Percentiles rank a stretch among this genome's conserved stretches.
Evolutionary conservation across 2,329 filamentous ascomycete species (phyloP).

Genomic region (Hirsutella thompsonii): DNA sequence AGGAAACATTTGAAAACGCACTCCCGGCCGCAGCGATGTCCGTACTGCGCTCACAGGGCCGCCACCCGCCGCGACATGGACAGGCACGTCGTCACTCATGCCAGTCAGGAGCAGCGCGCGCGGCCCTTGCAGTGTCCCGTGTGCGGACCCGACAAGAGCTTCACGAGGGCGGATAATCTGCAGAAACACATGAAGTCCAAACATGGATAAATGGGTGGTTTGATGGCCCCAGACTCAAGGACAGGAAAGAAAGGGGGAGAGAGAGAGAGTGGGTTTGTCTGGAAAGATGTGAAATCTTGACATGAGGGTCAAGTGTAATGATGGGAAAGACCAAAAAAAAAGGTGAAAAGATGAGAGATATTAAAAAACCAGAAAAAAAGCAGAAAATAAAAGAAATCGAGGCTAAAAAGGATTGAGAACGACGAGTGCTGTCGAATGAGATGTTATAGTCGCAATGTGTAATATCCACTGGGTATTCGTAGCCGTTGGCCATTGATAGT

Average conservation of each 20-base stretch:
- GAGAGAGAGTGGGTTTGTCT: neutral
- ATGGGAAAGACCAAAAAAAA: neutral
- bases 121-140: neutral
- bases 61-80: neutral
- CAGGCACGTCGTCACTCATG: neutral
- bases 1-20: neutral
- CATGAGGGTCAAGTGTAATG: neutral
- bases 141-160: neutral
- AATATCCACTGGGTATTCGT: too few relatives aligned
- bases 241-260: neutral
- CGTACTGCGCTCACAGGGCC: neutral
- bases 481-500: too few relatives aligned
- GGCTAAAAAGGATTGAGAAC: neutral
- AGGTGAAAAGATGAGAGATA: neutral
- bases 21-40: neutral
- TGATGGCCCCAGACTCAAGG: neutral
- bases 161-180: conserved; percentile 1
- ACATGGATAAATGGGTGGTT: neutral
- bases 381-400: neutral
- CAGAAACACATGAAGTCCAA: neutral
- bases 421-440: neutral
- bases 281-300: neutral
- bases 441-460: too few relatives aligned
- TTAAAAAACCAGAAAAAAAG: neutral
- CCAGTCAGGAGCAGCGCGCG: neutral